These are phyloP conservation scores for Apium graveolens DNA, from an alignment of 129 eudicot genomes.

Conservation along the genomic window DNA sequence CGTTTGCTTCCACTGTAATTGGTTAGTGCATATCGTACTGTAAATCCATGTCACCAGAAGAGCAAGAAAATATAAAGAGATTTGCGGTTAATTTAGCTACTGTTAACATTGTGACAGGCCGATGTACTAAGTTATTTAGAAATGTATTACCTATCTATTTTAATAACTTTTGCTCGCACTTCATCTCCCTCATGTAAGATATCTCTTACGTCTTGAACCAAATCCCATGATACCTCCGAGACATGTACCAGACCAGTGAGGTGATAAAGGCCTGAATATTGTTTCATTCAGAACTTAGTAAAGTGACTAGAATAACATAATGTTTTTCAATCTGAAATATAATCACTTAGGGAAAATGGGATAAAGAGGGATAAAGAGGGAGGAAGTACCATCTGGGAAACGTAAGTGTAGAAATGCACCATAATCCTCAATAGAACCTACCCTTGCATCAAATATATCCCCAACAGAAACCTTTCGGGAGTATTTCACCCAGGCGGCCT, in stretches of 20 bases:
- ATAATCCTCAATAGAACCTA: slow-evolving; percentile 71
- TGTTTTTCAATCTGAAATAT: neutral
- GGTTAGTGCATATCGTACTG: neutral
- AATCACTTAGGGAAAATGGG: neutral
- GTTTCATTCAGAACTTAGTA: neutral
- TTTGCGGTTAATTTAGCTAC: neutral
- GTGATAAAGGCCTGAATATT: slow-evolving; percentile 53
- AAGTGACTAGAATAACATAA: neutral
- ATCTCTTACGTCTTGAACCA: slow-evolving; percentile 76
- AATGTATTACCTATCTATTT: slow-evolving; percentile 57
- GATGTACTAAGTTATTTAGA: neutral
- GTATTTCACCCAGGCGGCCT: slow-evolving; percentile 69
- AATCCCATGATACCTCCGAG: slow-evolving; percentile 98
- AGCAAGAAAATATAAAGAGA: neutral
- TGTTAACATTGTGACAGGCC: neutral
- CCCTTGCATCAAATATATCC: slow-evolving; percentile 56
- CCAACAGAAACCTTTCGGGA: slow-evolving; percentile 54
- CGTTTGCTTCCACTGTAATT: neutral
- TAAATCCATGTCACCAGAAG: neutral
- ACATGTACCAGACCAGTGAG: slow-evolving; percentile 91
- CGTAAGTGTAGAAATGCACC: slow-evolving; percentile 89
- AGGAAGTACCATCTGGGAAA: slow-evolving; percentile 61
- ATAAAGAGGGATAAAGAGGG: neutral
- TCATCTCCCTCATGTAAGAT: slow-evolving; percentile 69
- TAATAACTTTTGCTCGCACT: slow-evolving; percentile 64